phyloP scores from a whole-genome alignment of 2,329 filamentous ascomycete genomes.

The Magnaporthales sp. region DNA sequence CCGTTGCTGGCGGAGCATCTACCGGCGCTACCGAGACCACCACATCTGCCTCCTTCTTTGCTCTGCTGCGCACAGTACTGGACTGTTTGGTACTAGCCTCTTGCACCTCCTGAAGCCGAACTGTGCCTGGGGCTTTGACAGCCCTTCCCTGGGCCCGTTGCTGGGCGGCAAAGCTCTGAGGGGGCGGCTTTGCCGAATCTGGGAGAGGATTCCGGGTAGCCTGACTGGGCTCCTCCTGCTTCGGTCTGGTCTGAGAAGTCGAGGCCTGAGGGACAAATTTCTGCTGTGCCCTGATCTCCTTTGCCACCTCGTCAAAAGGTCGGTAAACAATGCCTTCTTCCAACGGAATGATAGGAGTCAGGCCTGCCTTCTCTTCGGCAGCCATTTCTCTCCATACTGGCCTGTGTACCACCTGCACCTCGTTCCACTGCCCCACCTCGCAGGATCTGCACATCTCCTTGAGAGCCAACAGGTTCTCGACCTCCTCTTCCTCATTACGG shows the following conservation, averaged over 20 bases:
- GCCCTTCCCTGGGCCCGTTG: slow-evolving; percentile 50
- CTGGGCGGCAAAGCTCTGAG: slow-evolving; percentile 59
- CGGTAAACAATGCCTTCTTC: slow-evolving; percentile 54
- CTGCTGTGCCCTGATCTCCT: slow-evolving; percentile 37
- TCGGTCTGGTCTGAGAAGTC: background rate
- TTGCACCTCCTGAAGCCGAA: background rate
- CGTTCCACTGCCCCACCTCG: slow-evolving; percentile 47
- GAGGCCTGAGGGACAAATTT: slow-evolving; percentile 10
- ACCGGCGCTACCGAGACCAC: background rate
- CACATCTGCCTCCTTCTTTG: background rate
- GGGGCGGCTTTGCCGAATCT: slow-evolving; percentile 29
- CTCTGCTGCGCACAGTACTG: slow-evolving; percentile 2
- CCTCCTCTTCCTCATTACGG: slow-evolving; percentile 33
- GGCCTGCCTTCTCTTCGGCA: slow-evolving; percentile 56
- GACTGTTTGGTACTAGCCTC: background rate
- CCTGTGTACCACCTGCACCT: slow-evolving; percentile 37
- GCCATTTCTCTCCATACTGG: slow-evolving; percentile 59
- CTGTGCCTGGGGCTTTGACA: background rate
- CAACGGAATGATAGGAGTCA: slow-evolving; percentile 55
- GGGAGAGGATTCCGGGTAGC: slow-evolving; percentile 25
- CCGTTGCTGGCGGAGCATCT: background rate
- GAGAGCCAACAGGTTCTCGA: slow-evolving; percentile 41
- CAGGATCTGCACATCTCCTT: slow-evolving; percentile 49
- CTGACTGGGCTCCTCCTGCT: slow-evolving; percentile 22
- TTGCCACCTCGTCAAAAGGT: slow-evolving; percentile 52